Evolutionary conservation across 495 filamentous ascomycete genomes (phyloP), one percentile per base, ranked within the genome.

Genomic region (Hypoxylon fuscum): DNA sequence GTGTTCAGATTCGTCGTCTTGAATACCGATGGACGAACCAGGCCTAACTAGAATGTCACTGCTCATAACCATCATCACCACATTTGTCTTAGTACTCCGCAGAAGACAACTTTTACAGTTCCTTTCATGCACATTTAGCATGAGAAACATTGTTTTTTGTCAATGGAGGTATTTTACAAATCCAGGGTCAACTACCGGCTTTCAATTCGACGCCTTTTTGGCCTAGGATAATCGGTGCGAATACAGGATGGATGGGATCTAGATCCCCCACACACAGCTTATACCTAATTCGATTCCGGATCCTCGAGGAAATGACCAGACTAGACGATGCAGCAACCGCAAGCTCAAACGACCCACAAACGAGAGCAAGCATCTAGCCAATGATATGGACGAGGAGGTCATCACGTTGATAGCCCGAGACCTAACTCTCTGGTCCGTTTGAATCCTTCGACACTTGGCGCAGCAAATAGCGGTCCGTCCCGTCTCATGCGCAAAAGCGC

Each of bases 381-480:
- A 58, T 58, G 14, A 20, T 23, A 21, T 48, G 37, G 14, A 12
- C 22, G 18, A 42, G 21, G 10, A 34, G 25, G 34, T 43, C 34
- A 49, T 58, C 23, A 40, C 21, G 34, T 58, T 31, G 20, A 38
- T 12, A 49, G 23, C 7, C 23, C 45, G 34, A 58, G 23, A 7
- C 25, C 31, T 27, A 27, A 29, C 14, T 4, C 29, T 27, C 55
- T 50, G 55, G n/a, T n/a, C 46, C 44, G 38, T 9, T 14, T 21
- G 10, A 50, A 46, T 59, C 56, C 56, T 59, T 52, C 47, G 15
- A 29, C 11, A 3, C 56, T 52, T 52, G 56, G 56, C 29, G 15
- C 40, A 51, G 55, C 37, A 14, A 20, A 50, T 21, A 21, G 31
- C 56, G 47, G 56, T 38, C 56, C 47, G 46, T 52, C 41, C 56